Percentiles rank a stretch among this genome's conserved stretches.
Conservation (phyloP, 805 yeast genomes). For the Ogataea siamensis region DNA sequence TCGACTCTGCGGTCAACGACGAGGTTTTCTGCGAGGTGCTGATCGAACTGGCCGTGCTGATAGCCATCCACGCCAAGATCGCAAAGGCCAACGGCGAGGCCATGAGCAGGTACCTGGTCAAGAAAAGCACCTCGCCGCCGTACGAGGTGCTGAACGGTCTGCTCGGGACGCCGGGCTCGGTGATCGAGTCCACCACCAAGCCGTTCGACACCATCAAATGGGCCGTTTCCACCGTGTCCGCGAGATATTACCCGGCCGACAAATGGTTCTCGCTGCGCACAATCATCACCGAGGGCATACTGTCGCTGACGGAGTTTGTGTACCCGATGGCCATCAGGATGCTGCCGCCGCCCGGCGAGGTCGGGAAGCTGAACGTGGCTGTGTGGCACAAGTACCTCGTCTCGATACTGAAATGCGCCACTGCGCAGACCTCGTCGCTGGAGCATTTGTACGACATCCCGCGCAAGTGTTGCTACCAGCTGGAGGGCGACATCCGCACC, state of each 20-base stretch:
- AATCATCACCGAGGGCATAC: slow-evolving; percentile 52
- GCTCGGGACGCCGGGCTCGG: slow-evolving; percentile 12
- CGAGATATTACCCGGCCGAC: slow-evolving; percentile 60
- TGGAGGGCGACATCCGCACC: slow-evolving; percentile 62
- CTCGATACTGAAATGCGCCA: slow-evolving; percentile 54
- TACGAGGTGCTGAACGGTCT: slow-evolving; percentile 13
- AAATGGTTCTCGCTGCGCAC: slow-evolving; percentile 75
- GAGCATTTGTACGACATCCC: slow-evolving; percentile 74
- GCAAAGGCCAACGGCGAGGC: slow-evolving; percentile 11
- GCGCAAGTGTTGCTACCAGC: slow-evolving; percentile 61
- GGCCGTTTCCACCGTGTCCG: slow-evolving; percentile 49
- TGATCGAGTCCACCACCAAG: slow-evolving; percentile 8
- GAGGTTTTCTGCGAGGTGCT: slow-evolving; percentile 68
- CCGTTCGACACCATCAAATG: slow-evolving; percentile 26
- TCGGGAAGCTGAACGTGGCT: slow-evolving; percentile 54
- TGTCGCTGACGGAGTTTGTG: slow-evolving; percentile 52
- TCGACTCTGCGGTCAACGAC: slow-evolving; percentile 73
- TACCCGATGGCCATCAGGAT: slow-evolving; percentile 47
- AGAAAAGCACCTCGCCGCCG: slow-evolving; percentile 7
- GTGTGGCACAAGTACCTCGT: slow-evolving; percentile 70
- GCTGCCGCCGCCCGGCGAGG: slow-evolving; percentile 50
- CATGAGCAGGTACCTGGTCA: slow-evolving; percentile 4
- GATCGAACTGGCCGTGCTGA: slow-evolving; percentile 64
- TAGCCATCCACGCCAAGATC: slow-evolving; percentile 49
- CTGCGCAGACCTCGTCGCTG: slow-evolving; percentile 64